A percentile compares a stretch with the other conserved stretches of the same genome.
These are phyloP conservation scores for Fusarium praegraminearum DNA, from an alignment of 2,329 filamentous ascomycete species.

Conservation along the genomic window DNA sequence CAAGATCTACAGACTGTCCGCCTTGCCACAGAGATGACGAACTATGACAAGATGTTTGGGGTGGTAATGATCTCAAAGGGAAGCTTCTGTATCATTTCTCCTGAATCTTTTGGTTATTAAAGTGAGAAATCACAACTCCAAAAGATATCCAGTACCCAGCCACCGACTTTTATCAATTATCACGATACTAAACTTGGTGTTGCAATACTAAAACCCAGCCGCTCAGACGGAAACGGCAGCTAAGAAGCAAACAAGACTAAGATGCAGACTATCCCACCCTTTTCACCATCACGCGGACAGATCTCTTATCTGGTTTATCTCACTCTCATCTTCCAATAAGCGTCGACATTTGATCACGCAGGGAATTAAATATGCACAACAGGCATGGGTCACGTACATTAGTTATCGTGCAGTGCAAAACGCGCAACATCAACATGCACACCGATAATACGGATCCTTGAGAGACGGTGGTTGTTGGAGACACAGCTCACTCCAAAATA, in stretches of 20 bases:
- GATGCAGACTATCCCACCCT: constrained; percentile 19
- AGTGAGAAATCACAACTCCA: not conserved
- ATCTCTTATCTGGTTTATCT: constrained; percentile 36
- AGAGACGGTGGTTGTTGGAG: not conserved
- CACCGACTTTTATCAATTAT: constrained; percentile 1
- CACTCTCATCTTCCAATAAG: not conserved
- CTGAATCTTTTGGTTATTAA: too few relatives aligned
- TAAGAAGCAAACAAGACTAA: constrained; percentile 7
- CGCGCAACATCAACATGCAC: not conserved
- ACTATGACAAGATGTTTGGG: not conserved
- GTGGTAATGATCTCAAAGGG: not conserved
- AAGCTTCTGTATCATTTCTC: not conserved
- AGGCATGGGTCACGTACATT: constrained; percentile 2
- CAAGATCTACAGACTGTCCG: not conserved
- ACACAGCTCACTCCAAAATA: not conserved
- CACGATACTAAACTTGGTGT: constrained; percentile 27
- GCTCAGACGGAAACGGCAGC: constrained; percentile 27
- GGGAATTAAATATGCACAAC: constrained; percentile 1
- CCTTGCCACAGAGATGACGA: not conserved
- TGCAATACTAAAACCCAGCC: constrained; percentile 10
- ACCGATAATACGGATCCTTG: not conserved
- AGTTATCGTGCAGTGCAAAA: constrained; percentile 8
- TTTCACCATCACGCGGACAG: constrained; percentile 34
- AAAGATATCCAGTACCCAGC: not conserved
- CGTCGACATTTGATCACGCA: not conserved